Conservation (phyloP, 495 filamentous ascomycete genomes). For the Aspergillus wentii region DNA sequence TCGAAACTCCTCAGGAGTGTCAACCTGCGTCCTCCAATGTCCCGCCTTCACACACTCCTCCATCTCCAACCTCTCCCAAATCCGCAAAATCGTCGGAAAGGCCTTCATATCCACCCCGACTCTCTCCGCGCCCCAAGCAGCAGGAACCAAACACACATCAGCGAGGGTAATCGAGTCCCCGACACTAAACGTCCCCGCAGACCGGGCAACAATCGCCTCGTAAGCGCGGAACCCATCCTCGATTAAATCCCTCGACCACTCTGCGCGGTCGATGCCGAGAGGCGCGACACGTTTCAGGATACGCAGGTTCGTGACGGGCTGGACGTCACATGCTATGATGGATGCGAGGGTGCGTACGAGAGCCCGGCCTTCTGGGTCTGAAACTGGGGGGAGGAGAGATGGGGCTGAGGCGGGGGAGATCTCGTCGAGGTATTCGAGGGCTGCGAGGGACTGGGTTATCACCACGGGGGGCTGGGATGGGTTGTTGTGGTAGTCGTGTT, state of each 20-base stretch:
- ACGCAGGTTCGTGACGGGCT: constrained; percentile 45
- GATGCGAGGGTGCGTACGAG: constrained; percentile 35
- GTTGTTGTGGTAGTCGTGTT: constrained; percentile 5
- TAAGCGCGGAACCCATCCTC: constrained; percentile 44
- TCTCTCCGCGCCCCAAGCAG: constrained; percentile 45
- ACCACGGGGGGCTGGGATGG: constrained; percentile 16
- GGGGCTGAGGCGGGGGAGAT: constrained; percentile 21
- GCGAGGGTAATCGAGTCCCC: constrained; percentile 47
- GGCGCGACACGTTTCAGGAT: constrained; percentile 38
- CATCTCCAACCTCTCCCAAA: constrained; percentile 32
- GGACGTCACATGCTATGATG: constrained; percentile 47
- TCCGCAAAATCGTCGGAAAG: constrained; percentile 32
- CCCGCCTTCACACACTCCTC: constrained; percentile 33
- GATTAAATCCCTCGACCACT: constrained; percentile 35
- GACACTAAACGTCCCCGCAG: constrained; percentile 42
- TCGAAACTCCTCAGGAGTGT: constrained; percentile 46
- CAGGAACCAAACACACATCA: constrained; percentile 49
- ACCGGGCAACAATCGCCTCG: constrained; percentile 26
- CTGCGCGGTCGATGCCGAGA: constrained; percentile 29
- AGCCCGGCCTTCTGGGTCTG: constrained; percentile 26
- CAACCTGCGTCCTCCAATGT: constrained; percentile 41
- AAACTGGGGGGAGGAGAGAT: constrained; percentile 29
- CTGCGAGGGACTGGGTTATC: constrained; percentile 48
- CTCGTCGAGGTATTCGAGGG: constrained; percentile 52
- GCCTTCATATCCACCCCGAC: constrained; percentile 39